Conservation (phyloP, 75 land plant species). For the Pseudotsuga menziesii region DNA sequence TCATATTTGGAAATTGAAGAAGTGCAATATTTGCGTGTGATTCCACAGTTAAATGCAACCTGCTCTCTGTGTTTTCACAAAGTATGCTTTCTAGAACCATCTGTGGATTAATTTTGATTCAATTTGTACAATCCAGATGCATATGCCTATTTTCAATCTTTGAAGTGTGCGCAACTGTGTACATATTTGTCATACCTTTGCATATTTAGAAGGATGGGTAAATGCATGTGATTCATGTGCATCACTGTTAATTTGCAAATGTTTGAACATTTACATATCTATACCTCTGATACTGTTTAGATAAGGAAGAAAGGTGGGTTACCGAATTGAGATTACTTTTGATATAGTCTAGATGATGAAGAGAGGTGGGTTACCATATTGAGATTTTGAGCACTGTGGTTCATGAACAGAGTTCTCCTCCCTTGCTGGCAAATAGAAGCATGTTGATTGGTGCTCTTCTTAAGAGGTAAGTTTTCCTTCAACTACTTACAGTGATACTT, state of each 20-base stretch:
- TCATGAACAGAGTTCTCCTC: constrained; percentile 52
- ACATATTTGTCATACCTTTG: not conserved
- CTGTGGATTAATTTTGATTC: not conserved
- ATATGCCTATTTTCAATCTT: not conserved
- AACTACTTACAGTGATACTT: not conserved
- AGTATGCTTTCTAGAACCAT: constrained; percentile 32
- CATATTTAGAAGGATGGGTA: no score
- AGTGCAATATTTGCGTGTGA: constrained; percentile 56
- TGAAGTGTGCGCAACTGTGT: not conserved
- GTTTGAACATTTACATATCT: not conserved
- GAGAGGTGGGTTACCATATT: not conserved
- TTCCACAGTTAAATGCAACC: constrained; percentile 71
- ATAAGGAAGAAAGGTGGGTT: not conserved
- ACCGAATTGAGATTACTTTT: constrained; percentile 1
- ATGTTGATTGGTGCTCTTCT: constrained; percentile 56
- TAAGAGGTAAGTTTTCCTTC: constrained; percentile 43
- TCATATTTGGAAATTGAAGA: constrained; percentile 89
- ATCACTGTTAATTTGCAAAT: not conserved
- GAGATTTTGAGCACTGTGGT: not conserved
- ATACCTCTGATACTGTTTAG: constrained; percentile 3
- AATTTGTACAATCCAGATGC: not conserved
- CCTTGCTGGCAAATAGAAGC: constrained; percentile 56
- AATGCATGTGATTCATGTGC: not conserved
- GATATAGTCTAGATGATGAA: not conserved
- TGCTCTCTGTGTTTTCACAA: constrained; percentile 81